phyloP scores from a whole-genome alignment of 495 filamentous ascomycete species.

The Daldinia grandis region DNA sequence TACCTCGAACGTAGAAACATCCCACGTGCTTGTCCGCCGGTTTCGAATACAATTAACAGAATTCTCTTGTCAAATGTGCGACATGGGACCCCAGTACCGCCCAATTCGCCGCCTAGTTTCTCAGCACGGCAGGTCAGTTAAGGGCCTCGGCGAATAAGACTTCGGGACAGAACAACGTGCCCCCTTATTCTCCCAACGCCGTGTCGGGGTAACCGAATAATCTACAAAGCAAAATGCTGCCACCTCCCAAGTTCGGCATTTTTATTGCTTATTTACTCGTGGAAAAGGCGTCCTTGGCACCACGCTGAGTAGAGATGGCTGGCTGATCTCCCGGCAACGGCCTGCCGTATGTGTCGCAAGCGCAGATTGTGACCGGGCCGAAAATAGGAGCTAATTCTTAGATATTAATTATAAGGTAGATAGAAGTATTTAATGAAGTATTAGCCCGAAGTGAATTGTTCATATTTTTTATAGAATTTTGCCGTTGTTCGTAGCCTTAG shows the following conservation, averaged over 20 bases:
- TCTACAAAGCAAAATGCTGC: not conserved
- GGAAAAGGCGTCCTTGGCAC: not conserved
- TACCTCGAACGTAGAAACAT: not conserved
- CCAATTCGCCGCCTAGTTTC: constrained; percentile 15
- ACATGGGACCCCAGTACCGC: not conserved
- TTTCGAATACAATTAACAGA: constrained; percentile 8
- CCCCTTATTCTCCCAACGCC: not conserved
- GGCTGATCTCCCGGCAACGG: constrained; percentile 1
- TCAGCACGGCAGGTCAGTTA: constrained; percentile 9
- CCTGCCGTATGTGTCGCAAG: constrained; percentile 15
- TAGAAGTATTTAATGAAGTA: constrained; percentile 4
- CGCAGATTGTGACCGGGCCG: not conserved
- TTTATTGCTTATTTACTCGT: not conserved
- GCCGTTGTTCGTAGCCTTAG: not conserved
- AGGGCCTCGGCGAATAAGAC: constrained; percentile 28
- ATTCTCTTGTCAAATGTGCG: not conserved
- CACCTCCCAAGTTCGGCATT: constrained; percentile 25
- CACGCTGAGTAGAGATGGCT: not conserved
- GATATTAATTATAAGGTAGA: not conserved
- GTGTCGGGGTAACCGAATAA: constrained; percentile 7
- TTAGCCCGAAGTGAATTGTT: not conserved
- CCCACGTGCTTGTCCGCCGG: constrained; percentile 20
- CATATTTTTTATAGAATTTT: not conserved
- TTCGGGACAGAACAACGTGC: constrained; percentile 23
- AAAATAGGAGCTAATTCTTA: constrained; percentile 2